Percentiles rank a stretch among this genome's conserved stretches.
Conservation (phyloP, 345 rosid species). For the Eucalyptus urophylla region DNA sequence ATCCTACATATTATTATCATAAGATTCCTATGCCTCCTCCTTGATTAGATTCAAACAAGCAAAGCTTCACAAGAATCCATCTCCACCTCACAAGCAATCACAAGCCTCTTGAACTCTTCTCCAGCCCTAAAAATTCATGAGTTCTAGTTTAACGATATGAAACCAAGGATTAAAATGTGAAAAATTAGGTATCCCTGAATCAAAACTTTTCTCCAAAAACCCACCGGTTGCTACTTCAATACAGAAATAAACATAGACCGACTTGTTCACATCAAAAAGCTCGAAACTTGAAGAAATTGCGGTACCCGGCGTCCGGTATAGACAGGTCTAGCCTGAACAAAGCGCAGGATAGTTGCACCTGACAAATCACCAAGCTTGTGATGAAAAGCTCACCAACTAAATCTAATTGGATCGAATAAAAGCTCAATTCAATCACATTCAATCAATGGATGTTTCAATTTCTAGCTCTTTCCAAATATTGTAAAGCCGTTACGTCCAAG, state of each 20-base stretch:
- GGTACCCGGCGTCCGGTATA: fast-evolving
- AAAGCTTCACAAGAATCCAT: background rate
- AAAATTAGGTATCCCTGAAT: background rate
- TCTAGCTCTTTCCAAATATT: background rate
- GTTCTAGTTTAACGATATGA: background rate
- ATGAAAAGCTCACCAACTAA: background rate
- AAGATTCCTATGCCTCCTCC: background rate
- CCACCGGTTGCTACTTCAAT: fast-evolving
- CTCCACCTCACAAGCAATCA: background rate
- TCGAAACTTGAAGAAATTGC: background rate
- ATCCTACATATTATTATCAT: background rate
- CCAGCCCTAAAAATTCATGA: background rate
- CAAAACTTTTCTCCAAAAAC: background rate
- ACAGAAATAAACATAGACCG: background rate
- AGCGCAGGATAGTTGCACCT: background rate
- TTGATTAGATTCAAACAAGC: background rate
- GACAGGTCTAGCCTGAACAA: background rate
- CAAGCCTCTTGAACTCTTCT: background rate
- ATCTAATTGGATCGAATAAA: background rate
- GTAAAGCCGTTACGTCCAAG: background rate
- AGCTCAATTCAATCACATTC: background rate
- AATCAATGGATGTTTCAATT: background rate
- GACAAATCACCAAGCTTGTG: background rate
- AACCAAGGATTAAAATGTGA: background rate
- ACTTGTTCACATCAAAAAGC: background rate